Evolutionary conservation across 2,329 filamentous ascomycete species (phyloP), one percentile per base, ranked within the genome.

Genomic region (Ambrosiella xylebori): DNA sequence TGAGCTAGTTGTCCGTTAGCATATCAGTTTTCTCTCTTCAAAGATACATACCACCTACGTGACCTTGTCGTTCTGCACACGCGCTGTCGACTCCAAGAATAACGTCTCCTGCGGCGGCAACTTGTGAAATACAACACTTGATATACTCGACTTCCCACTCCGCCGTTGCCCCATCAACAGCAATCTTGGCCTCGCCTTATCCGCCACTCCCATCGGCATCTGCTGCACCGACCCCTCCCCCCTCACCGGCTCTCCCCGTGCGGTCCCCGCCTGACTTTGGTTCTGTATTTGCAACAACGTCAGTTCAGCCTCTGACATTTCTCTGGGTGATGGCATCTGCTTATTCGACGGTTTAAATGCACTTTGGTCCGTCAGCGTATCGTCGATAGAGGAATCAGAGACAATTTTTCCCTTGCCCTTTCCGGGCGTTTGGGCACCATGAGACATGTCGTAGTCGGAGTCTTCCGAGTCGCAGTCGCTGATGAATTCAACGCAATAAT

Each of bases 101-200:
- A 98, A 73, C 0, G 93, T 97, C 73, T 98, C 94, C 64, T 87
- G 94, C 1, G 93, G 90, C 2, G 91, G 88, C 67, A 97, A 83
- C 69, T 98, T 98, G 71, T 97, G 90, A 66, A 98, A 97, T n/a
- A 98, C 91, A 53, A 98, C 94, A 66, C 89, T 97, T 35, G 90
- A 93, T 68, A 98, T 97, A 5, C 93, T 98, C 0, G 93, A 97
- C 69, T 98, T 98, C 61, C 93, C 93, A 67, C 90, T 96, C 73
- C 91, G 84, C 74, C 90, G 81, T 71, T 96, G 87, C 3, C 93
- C 93, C 93, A 98, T 97, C 63, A 98, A 75, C 59, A 98, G 74
- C 57, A 98, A 73, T 64, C 90, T 81, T 39, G 93, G 93, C 69
- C 93, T 54, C 94, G 71, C 77, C 77, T 66, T 83, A 83, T 36